Evolutionary conservation across 345 rosid species (phyloP).

Genomic region (Firmiana major): DNA sequence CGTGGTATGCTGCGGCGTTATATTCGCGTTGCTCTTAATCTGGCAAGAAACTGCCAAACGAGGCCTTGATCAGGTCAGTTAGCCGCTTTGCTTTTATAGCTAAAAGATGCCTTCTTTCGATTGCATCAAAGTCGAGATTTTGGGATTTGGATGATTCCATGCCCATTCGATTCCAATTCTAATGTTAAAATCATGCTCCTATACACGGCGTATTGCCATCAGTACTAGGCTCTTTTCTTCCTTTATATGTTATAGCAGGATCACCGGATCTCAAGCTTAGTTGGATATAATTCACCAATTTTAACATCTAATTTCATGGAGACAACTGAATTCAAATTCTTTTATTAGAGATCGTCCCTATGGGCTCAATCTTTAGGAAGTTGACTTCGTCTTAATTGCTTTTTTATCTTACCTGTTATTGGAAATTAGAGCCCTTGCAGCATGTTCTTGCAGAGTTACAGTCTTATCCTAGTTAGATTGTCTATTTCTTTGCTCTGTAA

Average conservation of each 20-base stretch:
- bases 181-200: neutral
- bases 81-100: neutral
- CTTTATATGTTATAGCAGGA: neutral
- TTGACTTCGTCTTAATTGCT: no score
- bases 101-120: neutral
- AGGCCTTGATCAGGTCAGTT: constrained; percentile 34
- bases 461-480: no score
- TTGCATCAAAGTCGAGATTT: neutral
- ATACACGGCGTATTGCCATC: neutral
- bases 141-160: neutral
- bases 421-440: no score
- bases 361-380: no score
- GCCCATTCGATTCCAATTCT: neutral
- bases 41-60: constrained; percentile 28
- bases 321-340: no score
- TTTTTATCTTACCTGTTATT: no score
- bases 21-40: constrained; percentile 19
- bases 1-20: neutral
- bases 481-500: no score
- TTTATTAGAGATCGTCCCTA: no score
- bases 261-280: neutral
- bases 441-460: no score
- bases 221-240: neutral
- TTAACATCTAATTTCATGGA: no score
- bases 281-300: neutral